Percentiles rank a stretch among this genome's conserved stretches.
These are phyloP conservation scores for Citrus australasica DNA, from an alignment of 345 rosid species.

Conservation along the genomic window DNA sequence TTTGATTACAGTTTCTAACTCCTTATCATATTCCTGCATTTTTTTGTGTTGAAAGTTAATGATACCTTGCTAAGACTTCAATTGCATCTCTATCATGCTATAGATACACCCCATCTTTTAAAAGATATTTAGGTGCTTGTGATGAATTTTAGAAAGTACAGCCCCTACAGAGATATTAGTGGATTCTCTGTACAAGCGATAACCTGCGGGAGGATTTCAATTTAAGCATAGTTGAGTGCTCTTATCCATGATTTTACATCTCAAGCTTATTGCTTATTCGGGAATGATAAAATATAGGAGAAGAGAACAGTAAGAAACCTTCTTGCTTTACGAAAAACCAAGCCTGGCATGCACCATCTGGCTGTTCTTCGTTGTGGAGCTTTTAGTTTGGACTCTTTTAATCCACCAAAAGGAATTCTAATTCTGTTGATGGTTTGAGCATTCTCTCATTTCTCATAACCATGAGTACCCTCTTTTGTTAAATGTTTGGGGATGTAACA, in stretches of 20 bases:
- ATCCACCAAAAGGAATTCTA: background rate
- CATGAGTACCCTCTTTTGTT: background rate
- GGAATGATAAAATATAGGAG: background rate
- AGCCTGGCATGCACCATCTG: background rate
- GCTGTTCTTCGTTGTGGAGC: background rate
- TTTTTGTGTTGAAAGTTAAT: background rate
- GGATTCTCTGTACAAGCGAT: background rate
- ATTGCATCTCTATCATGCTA: background rate
- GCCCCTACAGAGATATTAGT: background rate
- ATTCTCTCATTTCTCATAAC: background rate
- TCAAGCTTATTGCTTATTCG: background rate
- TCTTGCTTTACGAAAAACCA: background rate
- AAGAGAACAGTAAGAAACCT: background rate
- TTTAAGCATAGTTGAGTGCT: background rate
- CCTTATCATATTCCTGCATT: background rate
- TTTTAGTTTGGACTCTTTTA: background rate
- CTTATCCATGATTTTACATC: background rate
- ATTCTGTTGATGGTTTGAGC: background rate
- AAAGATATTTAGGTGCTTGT: background rate
- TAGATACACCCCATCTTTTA: background rate
- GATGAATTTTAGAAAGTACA: background rate
- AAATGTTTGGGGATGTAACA: background rate
- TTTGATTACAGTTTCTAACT: background rate
- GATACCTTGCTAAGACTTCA: background rate
- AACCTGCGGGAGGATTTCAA: background rate